Base-by-base conservation (phyloP, 768 basidiomycete genomes). In the Lactarius vividus region DNA sequence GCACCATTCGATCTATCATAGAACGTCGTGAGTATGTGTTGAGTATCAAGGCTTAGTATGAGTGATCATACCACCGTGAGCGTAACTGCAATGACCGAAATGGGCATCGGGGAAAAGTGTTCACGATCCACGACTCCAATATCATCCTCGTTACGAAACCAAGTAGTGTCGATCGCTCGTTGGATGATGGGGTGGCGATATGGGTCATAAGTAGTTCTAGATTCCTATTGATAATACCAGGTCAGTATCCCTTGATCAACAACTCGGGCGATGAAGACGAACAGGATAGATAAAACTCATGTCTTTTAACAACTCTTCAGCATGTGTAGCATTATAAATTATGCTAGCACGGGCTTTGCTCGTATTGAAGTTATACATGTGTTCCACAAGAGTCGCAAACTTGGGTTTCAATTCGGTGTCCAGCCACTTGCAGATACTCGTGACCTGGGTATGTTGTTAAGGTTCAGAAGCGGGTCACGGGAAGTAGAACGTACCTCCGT, bases 241-340 rank as follows among this genome's bases (percentile, higher is more conserved):
- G 35, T 37, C 37, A 40, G 40, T 20, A 20, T 23, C n/a, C 13
- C 0, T 44, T 9, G n/a, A 28, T 49, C 5, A 16, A 6, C 5
- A 23, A 23, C 10, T 49, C n/a, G 8, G 8, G 26, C 2, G 26
- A 31, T 1, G 49, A 6, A 52, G 53, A 37, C 61, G 15, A 26
- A 65, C 64, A n/a, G 57, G 58, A 42, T 65, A 61, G 0, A 49
- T 53, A 46, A 65, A 65, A 23, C 35, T 61, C 54, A 61, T 49
- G 23, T 61, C 44, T 29, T 8, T 65, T 18, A 65, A 26, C 15
- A 65, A 11, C 20, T 15, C 61, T 49, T 57, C 29, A 57, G 64
- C 42, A 10, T 1, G 54, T 44, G 37, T 18, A 2, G 35, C 26
- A 20, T 65, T 65, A 18, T n/a, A 40, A 7, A 44, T 16, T 28